Conservation (phyloP, 73 alveolate genomes). For the Paramecium primaurelia region DNA sequence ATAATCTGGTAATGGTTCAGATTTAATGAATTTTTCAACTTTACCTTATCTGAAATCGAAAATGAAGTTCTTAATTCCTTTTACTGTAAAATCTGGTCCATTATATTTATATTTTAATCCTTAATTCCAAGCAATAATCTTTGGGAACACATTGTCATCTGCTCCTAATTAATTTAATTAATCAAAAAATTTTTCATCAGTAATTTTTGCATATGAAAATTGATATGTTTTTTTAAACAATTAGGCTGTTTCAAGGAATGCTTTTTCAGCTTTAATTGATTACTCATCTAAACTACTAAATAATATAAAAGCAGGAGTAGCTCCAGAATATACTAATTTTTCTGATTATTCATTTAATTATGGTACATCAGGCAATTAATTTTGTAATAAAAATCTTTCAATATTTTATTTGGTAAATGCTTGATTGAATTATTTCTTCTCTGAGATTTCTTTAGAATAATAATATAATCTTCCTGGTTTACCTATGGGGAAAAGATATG, state of each 20-base stretch:
- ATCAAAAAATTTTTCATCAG: conserved; percentile 28
- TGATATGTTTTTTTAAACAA: background rate
- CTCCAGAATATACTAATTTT: background rate
- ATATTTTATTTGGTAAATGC: conserved; percentile 30
- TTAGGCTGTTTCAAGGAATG: conserved; percentile 30
- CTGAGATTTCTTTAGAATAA: background rate
- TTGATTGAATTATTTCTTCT: background rate
- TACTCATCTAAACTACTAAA: conserved; percentile 5
- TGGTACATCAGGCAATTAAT: conserved; percentile 30
- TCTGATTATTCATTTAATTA: background rate
- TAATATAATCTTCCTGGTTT: conserved; percentile 15
- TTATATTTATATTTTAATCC: conserved; percentile 12
- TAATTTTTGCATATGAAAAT: background rate
- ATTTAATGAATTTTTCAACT: background rate
- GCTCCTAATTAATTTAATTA: conserved; percentile 21
- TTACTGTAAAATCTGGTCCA: conserved; percentile 36
- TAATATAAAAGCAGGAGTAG: background rate
- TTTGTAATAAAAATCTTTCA: background rate
- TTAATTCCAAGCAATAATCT: background rate
- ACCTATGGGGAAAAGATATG: background rate
- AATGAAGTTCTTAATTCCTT: conserved; percentile 16
- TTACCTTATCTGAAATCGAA: conserved; percentile 46
- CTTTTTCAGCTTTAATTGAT: conserved; percentile 17
- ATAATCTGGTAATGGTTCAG: conserved; percentile 10
- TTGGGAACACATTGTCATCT: conserved; percentile 38